Evolutionary conservation across 257 asterid genomes (phyloP).

Genomic region (Ilex aquifolium): DNA sequence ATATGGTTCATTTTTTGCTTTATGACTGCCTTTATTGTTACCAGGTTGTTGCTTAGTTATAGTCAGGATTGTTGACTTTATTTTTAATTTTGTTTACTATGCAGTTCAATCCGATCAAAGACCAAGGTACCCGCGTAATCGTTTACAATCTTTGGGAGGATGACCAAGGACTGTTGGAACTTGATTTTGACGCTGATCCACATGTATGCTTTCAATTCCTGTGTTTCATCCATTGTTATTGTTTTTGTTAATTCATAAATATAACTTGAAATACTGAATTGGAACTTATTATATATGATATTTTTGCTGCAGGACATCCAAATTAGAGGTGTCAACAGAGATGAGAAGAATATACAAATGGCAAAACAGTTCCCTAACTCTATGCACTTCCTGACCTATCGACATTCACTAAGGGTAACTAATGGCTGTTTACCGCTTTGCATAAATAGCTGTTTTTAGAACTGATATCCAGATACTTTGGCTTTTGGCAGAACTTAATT

Average conservation of each 20-base stretch:
- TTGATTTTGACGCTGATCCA: slow-evolving; percentile 79
- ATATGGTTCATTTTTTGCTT: no score
- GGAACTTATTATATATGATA: neutral
- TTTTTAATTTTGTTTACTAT: slow-evolving; percentile 4
- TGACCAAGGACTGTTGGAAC: slow-evolving; percentile 79
- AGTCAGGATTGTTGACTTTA: neutral
- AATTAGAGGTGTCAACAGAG: slow-evolving; percentile 96
- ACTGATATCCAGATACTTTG: neutral
- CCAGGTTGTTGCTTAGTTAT: neutral
- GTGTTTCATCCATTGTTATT: slow-evolving; percentile 6
- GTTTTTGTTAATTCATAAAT: slow-evolving; percentile 7
- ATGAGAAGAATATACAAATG: slow-evolving; percentile 80
- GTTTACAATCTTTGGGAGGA: slow-evolving; percentile 98
- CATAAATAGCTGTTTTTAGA: neutral
- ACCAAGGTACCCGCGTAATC: slow-evolving; percentile 76
- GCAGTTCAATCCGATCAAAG: slow-evolving; percentile 71
- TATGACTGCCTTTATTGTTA: no score
- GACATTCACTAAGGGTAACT: slow-evolving; percentile 86
- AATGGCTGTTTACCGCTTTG: slow-evolving; percentile 3
- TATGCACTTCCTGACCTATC: slow-evolving; percentile 87
- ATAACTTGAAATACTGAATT: no score
- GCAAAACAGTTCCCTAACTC: slow-evolving; percentile 82
- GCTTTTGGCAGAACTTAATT: no score
- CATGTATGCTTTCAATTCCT: slow-evolving; percentile 40
- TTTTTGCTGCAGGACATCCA: slow-evolving; percentile 66